Conservation (phyloP, 2,329 filamentous ascomycete genomes). For the Huntiella omanensis region DNA sequence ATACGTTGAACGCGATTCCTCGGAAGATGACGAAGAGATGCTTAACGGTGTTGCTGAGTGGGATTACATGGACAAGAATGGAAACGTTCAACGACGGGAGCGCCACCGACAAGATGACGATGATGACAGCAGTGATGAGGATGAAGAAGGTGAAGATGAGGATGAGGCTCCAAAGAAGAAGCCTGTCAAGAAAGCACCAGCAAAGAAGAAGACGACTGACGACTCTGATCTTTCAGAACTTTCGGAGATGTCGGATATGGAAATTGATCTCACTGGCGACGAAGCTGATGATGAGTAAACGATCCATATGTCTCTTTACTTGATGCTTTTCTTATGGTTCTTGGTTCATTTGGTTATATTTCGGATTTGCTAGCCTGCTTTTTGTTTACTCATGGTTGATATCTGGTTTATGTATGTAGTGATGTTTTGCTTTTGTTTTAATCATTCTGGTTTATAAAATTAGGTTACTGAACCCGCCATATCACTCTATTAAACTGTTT, state of each 20-base stretch:
- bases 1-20: slow-evolving; percentile 38
- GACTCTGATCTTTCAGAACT: slow-evolving; percentile 9
- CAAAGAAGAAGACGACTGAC: not conserved
- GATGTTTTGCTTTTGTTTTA: too few species aligned
- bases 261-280: slow-evolving; percentile 2
- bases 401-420: too few species aligned
- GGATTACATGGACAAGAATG: slow-evolving; percentile 28
- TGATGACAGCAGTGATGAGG: slow-evolving; percentile 13
- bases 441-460: too few species aligned
- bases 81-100: slow-evolving; percentile 11
- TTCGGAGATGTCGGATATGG: slow-evolving; percentile 10
- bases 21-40: slow-evolving; percentile 43
- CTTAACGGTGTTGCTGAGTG: slow-evolving; percentile 39
- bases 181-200: not conserved
- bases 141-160: slow-evolving; percentile 12
- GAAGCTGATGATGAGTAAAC: slow-evolving; percentile 3
- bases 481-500: too few species aligned
- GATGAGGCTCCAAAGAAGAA: not conserved
- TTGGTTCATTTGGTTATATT: not conserved
- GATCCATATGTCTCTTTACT: too few species aligned
- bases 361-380: not conserved
- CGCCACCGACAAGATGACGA: slow-evolving; percentile 10
- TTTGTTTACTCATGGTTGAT: too few species aligned
- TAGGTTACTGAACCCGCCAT: too few species aligned
- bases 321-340: too few species aligned